Evolutionary conservation across 2,329 filamentous ascomycete genomes (phyloP).

Genomic region (Harringtonia lauricola): DNA sequence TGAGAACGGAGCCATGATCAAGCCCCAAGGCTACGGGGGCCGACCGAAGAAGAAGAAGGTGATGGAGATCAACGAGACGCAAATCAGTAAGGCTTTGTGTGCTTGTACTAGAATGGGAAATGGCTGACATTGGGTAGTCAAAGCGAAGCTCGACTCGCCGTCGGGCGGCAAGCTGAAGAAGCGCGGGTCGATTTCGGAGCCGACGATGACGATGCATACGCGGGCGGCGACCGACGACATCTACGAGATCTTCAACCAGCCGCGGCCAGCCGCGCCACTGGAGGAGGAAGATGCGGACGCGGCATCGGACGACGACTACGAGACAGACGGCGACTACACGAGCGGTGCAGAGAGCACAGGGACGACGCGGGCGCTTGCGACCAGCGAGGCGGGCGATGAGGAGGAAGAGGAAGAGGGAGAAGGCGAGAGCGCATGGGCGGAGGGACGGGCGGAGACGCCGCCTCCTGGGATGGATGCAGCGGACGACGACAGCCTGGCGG

Average conservation of each 20-base stretch:
- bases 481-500: constrained; percentile 20
- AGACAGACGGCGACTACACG: constrained; percentile 66
- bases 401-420: constrained; percentile 34
- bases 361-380: constrained; percentile 49
- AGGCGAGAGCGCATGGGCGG: constrained; percentile 32
- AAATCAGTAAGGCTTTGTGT: constrained; percentile 59
- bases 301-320: constrained; percentile 39
- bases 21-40: constrained; percentile 4
- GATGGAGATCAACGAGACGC: constrained; percentile 81
- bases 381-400: constrained; percentile 29
- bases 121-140: constrained; percentile 45
- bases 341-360: constrained; percentile 77
- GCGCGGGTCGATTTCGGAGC: constrained; percentile 57
- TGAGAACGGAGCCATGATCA: constrained; percentile 43
- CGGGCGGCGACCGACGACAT: constrained; percentile 94
- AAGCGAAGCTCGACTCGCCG: constrained; percentile 86
- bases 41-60: constrained; percentile 61
- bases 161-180: constrained; percentile 74
- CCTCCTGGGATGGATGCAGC: not conserved
- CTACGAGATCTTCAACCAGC: constrained; percentile 92
- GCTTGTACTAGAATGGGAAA: not conserved
- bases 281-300: constrained; percentile 34
- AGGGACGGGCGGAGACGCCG: constrained; percentile 25
- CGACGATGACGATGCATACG: constrained; percentile 98
- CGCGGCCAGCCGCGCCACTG: constrained; percentile 30